phyloP scores from a whole-genome alignment of 169 alveolate genomes.

The Eimeria maxima region DNA sequence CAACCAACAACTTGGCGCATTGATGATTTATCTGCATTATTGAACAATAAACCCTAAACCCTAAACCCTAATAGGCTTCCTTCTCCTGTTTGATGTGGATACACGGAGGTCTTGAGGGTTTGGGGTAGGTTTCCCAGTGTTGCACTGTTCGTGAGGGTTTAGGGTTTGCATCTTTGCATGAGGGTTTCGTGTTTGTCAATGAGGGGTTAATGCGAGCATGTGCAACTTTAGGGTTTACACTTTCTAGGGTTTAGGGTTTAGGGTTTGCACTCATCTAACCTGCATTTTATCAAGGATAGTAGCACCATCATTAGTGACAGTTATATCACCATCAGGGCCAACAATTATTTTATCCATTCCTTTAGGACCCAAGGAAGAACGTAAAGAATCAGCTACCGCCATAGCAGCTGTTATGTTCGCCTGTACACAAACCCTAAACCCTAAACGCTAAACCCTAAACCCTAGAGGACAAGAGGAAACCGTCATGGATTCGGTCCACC shows the following conservation, averaged over 20 bases:
- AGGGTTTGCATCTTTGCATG: neutral
- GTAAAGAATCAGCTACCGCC: conserved; percentile 97
- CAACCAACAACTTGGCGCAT: conserved; percentile 99
- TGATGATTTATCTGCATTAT: conserved; percentile 96
- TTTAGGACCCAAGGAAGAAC: conserved; percentile 99
- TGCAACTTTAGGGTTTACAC: neutral
- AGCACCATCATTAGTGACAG: conserved; percentile 99
- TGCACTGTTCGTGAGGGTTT: neutral
- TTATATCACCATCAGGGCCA: conserved; percentile 98
- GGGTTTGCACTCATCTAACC: conserved; percentile 82
- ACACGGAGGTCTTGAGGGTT: conserved; percentile 2
- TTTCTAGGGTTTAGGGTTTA: neutral
- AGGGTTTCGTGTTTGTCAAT: neutral
- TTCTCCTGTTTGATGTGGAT: neutral
- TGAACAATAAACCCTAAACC: conserved; percentile 48
- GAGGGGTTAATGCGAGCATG: no score
- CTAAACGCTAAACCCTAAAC: neutral
- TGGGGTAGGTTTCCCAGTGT: neutral
- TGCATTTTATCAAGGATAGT: conserved; percentile 98
- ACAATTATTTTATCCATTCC: conserved; percentile 99
- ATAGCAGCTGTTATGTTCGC: conserved; percentile 99
- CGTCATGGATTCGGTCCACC: neutral
- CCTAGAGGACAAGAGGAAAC: neutral
- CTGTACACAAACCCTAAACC: conserved; percentile 83
- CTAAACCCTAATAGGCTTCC: neutral